Conservation (phyloP, 2,329 filamentous ascomycete genomes). For the Venturia effusa region DNA sequence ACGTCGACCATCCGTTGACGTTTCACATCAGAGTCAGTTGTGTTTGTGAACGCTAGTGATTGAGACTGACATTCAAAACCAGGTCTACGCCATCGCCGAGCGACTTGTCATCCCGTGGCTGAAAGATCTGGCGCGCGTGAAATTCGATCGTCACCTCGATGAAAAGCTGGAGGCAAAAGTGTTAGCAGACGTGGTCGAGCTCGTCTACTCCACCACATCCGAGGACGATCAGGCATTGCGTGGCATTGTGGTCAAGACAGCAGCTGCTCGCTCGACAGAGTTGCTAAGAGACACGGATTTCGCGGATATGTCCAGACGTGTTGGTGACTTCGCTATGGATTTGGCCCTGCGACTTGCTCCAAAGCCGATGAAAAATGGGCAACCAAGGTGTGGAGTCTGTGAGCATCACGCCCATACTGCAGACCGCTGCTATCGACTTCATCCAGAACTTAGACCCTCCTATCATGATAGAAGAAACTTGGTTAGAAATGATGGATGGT, state of each 20-base stretch:
- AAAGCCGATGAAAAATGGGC: neutral
- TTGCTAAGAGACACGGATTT: neutral
- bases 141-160: neutral
- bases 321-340: neutral
- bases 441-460: neutral
- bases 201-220: neutral
- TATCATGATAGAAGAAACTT: no score
- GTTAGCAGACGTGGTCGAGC: neutral
- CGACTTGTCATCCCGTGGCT: neutral
- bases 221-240: neutral
- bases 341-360: neutral
- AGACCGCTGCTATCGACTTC: neutral
- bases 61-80: no score
- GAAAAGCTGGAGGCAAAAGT: neutral
- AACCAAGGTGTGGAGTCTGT: neutral
- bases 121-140: neutral
- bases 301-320: neutral
- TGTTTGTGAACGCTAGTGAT: no score
- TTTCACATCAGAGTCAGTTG: no score
- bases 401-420: neutral
- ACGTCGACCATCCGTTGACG: no score
- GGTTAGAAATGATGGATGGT: no score
- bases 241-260: neutral
- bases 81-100: no score
- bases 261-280: neutral